These are phyloP conservation scores for Galium porrigens DNA, from an alignment of 305 asterid species.

Conservation along the genomic window DNA sequence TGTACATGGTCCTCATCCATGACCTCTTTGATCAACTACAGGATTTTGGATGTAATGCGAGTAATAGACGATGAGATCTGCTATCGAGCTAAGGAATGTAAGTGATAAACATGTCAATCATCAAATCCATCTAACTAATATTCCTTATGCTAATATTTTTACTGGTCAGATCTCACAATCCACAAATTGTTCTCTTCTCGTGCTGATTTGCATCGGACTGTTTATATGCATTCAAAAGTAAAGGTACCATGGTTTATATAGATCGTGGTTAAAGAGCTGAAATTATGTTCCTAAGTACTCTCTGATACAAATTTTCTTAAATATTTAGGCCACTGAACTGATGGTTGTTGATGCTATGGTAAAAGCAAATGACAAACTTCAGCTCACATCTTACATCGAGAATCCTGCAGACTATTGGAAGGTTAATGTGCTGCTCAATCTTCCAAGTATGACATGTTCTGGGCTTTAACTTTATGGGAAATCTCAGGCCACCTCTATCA, in stretches of 20 bases:
- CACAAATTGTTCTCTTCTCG: constrained; percentile 79
- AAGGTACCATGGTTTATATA: constrained; percentile 36
- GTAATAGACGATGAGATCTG: constrained; percentile 77
- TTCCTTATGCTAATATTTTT: constrained; percentile 13
- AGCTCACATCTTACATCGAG: constrained; percentile 45
- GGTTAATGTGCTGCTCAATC: constrained; percentile 29
- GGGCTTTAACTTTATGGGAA: background rate
- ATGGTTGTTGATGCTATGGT: constrained; percentile 76
- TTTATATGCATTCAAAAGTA: constrained; percentile 75
- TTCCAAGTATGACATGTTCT: background rate
- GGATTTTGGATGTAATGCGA: constrained; percentile 75
- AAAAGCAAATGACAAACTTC: constrained; percentile 53
- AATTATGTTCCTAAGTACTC: background rate
- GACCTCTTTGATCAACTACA: constrained; percentile 23
- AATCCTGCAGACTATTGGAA: constrained; percentile 71
- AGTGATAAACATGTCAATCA: constrained; percentile 20
- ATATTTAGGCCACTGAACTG: constrained; percentile 65
- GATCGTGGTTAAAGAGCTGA: constrained; percentile 4
- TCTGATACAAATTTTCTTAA: background rate
- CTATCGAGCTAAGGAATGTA: constrained; percentile 81
- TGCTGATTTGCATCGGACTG: constrained; percentile 86
- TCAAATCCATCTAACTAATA: background rate
- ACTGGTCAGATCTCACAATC: constrained; percentile 62
- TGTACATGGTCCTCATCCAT: background rate
- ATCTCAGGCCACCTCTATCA: background rate